Evolutionary conservation across 805 yeast species (phyloP), one percentile per base, ranked within the genome.

Genomic region (Candida chauliodis): DNA sequence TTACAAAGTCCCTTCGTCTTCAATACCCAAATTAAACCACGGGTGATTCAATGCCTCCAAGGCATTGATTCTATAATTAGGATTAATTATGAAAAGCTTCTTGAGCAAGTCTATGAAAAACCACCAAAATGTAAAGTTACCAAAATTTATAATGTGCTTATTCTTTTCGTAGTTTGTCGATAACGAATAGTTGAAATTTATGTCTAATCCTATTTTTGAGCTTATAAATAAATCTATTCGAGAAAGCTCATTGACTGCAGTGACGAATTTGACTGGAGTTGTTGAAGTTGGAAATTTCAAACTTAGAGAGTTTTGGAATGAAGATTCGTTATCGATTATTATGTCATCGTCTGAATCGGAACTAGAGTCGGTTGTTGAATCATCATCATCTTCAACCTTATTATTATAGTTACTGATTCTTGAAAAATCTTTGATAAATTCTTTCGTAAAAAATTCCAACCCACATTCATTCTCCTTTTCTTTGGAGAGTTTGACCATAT

Each of bases 101-200:
- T 54, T 51, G 19, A 68, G 50, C 35, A 69, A 52, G 41, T 69
- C 73, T 32, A 69, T 63, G 57, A 89, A 89, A 60, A 75, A 75
- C 68, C 76, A 84, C 96, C 97, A 90, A 59, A 88, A 88, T 31
- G 77, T 71, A 55, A 83, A 83, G 40, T 79, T 77, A 30, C 83
- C 84, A 50, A 69, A 69, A 42, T 58, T 69, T 57, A 61, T 80
- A 69, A 50, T 61, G 40, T 61, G 58, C 44, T 56, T 59, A 41
- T 67, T 64, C 42, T 55, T 57, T 20, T 61, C 63, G 42, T 55
- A 68, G 45, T 68, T 69, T 26, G 51, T 55, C 37, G 66, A 63
- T 30, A 68, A 51, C 21, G 69, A 59, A 42, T 56, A 56, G 46
- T 66, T 69, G 38, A 61, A 60, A 48, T 69, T 52, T 28, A 69